Evolutionary conservation across 352 stramenopile species (phyloP).

Genomic region (Globisporangium radiosum): DNA sequence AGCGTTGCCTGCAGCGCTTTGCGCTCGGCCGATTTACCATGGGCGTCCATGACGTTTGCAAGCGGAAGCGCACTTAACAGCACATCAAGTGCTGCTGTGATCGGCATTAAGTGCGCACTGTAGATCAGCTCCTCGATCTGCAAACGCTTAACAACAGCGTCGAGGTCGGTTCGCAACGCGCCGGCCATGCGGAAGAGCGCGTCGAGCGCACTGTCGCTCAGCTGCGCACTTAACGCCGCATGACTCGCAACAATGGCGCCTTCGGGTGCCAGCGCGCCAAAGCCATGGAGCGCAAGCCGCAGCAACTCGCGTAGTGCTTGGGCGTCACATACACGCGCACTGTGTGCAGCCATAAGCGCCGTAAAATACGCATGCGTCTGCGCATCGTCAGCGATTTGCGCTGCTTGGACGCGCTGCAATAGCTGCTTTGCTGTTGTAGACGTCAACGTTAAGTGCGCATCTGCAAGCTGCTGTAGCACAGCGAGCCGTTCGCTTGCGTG

Average conservation of each 20-base stretch:
- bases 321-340: slow-evolving; percentile 27
- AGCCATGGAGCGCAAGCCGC: slow-evolving; percentile 50
- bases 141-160: slow-evolving; percentile 57
- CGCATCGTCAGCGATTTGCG: slow-evolving; percentile 66
- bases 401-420: slow-evolving; percentile 30
- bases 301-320: slow-evolving; percentile 35
- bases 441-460: slow-evolving; percentile 31
- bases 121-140: slow-evolving; percentile 77
- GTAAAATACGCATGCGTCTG: slow-evolving; percentile 54
- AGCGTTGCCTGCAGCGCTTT: slow-evolving; percentile 69
- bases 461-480: slow-evolving; percentile 40
- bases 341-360: slow-evolving; percentile 31
- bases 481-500: slow-evolving; percentile 49
- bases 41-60: slow-evolving; percentile 55
- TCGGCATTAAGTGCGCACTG: slow-evolving; percentile 33
- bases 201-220: slow-evolving; percentile 50
- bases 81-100: slow-evolving; percentile 27
- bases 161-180: slow-evolving; percentile 70
- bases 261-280: slow-evolving; percentile 55
- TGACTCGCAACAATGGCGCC: slow-evolving; percentile 34
- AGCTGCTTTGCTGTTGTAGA: slow-evolving; percentile 32
- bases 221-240: slow-evolving; percentile 20
- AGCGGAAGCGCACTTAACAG: slow-evolving; percentile 65
- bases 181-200: slow-evolving; percentile 81
- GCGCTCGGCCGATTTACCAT: slow-evolving; percentile 69